phyloP scores from a whole-genome alignment of 345 rosid genomes.

The Hirschfeldia incana region DNA sequence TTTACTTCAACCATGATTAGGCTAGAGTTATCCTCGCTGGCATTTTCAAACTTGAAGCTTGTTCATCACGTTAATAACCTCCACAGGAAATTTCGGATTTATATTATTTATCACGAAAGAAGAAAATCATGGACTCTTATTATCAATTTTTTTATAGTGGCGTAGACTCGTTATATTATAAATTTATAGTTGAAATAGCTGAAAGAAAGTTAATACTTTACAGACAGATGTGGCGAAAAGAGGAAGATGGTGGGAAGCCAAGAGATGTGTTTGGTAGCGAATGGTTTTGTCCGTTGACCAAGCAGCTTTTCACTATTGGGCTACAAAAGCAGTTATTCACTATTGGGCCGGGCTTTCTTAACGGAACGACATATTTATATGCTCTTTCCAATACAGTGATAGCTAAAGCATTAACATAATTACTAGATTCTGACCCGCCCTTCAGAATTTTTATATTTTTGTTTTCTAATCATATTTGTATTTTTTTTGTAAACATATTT shows the following conservation, averaged over 20 bases:
- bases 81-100: constrained; percentile 7
- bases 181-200: not conserved
- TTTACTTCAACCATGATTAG: too few relatives aligned
- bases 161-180: not conserved
- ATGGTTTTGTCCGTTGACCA: constrained; percentile 18
- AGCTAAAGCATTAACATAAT: too few relatives aligned
- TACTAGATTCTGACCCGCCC: too few relatives aligned
- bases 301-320: not conserved
- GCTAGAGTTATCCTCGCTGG: too few relatives aligned
- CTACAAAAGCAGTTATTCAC: not conserved
- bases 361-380: not conserved
- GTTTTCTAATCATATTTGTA: too few relatives aligned
- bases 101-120: constrained; percentile 17
- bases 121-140: not conserved
- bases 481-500: too few relatives aligned
- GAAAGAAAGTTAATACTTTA: not conserved
- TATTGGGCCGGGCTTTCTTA: constrained; percentile 13
- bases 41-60: too few relatives aligned
- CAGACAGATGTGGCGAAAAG: constrained; percentile 38
- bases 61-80: too few relatives aligned
- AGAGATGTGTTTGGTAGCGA: constrained; percentile 26
- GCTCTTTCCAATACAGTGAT: not conserved
- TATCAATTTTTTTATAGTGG: constrained; percentile 29
- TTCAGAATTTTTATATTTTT: too few relatives aligned
- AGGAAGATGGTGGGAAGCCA: constrained; percentile 22